Percentiles rank a stretch among this genome's conserved stretches.
phyloP scores from a whole-genome alignment of 805 yeast species.

The Vanderwaltozyma yarrowii region DNA sequence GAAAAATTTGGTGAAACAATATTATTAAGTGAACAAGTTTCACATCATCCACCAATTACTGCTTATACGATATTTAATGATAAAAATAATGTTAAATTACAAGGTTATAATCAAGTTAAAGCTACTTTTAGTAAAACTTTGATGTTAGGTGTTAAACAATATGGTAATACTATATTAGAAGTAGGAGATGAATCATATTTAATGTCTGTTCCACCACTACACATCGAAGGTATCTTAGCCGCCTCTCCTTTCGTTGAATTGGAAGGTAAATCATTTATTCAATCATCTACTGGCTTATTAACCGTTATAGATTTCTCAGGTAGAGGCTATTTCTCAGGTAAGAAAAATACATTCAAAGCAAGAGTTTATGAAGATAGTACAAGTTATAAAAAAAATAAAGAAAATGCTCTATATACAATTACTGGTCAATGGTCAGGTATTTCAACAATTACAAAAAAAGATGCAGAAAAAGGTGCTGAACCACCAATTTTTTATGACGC shows the following conservation, averaged over 20 bases:
- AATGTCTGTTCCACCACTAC: constrained; percentile 82
- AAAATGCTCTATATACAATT: constrained; percentile 68
- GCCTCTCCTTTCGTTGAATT: constrained; percentile 92
- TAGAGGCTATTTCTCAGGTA: constrained; percentile 88
- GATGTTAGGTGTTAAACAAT: constrained; percentile 76
- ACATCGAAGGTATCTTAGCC: constrained; percentile 82
- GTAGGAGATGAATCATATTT: constrained; percentile 58
- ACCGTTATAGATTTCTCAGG: constrained; percentile 74
- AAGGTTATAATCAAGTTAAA: constrained; percentile 83
- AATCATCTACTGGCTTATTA: constrained; percentile 71
- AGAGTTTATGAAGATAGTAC: constrained; percentile 50
- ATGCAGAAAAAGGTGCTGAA: constrained; percentile 6
- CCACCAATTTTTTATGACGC: constrained; percentile 54
- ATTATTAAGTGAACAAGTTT: constrained; percentile 80
- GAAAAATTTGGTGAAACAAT: constrained; percentile 62
- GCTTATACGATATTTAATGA: constrained; percentile 75
- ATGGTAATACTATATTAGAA: constrained; percentile 74
- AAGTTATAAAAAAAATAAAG: constrained; percentile 36
- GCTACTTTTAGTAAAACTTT: constrained; percentile 69
- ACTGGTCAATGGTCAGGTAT: constrained; percentile 88
- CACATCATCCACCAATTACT: constrained; percentile 96
- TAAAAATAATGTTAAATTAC: constrained; percentile 52
- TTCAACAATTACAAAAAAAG: constrained; percentile 46
- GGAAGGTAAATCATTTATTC: constrained; percentile 79
- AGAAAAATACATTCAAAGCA: constrained; percentile 88